Conservation (phyloP, 345 rosid genomes). For the Barbarea vulgaris region DNA sequence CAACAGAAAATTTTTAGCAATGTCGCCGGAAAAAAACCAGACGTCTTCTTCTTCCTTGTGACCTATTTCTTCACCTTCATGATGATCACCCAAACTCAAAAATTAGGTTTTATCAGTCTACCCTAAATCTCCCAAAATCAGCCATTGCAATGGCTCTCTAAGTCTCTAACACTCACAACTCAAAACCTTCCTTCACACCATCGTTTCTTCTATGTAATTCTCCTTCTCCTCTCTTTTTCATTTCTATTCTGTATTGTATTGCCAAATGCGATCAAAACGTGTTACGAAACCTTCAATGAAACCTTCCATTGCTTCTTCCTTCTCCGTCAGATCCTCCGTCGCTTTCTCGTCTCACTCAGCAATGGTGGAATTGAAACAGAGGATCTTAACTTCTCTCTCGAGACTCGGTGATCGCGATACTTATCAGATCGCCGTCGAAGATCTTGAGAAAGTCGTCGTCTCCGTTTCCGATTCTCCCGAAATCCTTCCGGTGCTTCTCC, state of each 20-base stretch:
- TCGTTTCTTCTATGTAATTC: neutral
- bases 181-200: too few species aligned
- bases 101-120: neutral
- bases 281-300: slow-evolving; percentile 45
- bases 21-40: slow-evolving; percentile 34
- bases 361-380: slow-evolving; percentile 90
- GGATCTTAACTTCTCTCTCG: slow-evolving; percentile 71
- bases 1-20: slow-evolving; percentile 2
- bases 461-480: slow-evolving; percentile 66
- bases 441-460: slow-evolving; percentile 68
- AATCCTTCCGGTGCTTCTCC: slow-evolving; percentile 72
- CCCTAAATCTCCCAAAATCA: neutral
- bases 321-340: slow-evolving; percentile 45
- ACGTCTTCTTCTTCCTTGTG: slow-evolving; percentile 18
- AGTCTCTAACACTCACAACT: slow-evolving; percentile 4
- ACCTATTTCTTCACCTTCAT: neutral
- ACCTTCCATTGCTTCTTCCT: slow-evolving; percentile 38
- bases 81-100: neutral
- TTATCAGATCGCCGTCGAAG: slow-evolving; percentile 84
- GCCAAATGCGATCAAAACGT: slow-evolving; percentile 45
- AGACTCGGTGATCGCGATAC: slow-evolving; percentile 94
- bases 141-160: slow-evolving; percentile 13
- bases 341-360: slow-evolving; percentile 73
- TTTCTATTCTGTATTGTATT: neutral
- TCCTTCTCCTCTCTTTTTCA: neutral